phyloP scores from a whole-genome alignment of 495 filamentous ascomycete species.

The Talaromyces adpressus region DNA sequence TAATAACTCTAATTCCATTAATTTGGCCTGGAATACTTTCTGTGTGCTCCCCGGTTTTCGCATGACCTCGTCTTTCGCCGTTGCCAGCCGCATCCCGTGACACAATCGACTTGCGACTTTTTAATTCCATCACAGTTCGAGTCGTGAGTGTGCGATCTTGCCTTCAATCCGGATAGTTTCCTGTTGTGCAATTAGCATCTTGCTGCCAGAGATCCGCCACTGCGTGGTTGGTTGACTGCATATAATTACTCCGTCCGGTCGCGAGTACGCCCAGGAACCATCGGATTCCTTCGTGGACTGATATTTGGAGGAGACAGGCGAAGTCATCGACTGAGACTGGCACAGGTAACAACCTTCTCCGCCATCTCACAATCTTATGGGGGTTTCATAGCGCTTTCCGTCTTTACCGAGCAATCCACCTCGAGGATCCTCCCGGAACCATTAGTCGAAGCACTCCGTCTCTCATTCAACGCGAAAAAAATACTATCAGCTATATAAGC shows the following conservation, averaged over 20 bases:
- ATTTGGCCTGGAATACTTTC: not conserved
- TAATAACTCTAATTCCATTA: not conserved
- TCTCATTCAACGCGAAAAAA: not conserved
- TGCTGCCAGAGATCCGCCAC: not conserved
- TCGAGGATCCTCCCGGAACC: not conserved
- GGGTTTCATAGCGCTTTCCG: conserved; percentile 1
- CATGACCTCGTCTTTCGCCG: not conserved
- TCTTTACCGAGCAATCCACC: not conserved
- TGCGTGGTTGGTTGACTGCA: not conserved
- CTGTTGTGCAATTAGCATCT: not conserved
- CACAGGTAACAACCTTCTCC: not conserved
- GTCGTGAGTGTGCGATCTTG: not conserved
- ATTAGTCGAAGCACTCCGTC: not conserved
- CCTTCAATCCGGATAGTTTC: not conserved
- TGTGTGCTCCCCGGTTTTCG: not conserved
- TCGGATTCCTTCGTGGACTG: not conserved
- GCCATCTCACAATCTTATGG: conserved; percentile 5
- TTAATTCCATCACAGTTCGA: not conserved
- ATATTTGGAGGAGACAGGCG: not conserved
- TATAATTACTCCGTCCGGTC: not conserved
- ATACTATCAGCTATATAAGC: not conserved
- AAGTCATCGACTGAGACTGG: not conserved
- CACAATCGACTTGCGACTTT: not conserved
- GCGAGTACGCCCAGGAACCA: not conserved
- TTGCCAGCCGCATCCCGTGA: not conserved